Evolutionary conservation across 371 early-diverging fungal genomes (phyloP).

Genomic region (Circinella minor): DNA sequence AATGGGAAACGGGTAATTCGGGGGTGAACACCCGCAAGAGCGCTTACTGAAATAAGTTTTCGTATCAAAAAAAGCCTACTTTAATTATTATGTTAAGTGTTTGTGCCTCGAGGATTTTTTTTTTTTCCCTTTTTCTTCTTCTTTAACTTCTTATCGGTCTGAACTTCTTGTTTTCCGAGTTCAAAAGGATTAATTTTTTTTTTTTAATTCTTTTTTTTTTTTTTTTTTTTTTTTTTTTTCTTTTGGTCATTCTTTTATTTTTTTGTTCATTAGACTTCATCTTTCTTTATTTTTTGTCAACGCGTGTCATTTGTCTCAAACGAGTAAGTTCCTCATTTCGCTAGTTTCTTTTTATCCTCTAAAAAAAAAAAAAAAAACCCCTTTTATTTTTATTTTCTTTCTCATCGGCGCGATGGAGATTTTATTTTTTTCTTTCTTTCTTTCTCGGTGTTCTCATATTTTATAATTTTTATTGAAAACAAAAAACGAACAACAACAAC

Average conservation of each 20-base stretch:
- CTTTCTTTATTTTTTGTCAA: neutral
- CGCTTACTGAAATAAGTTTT: slow-evolving; percentile 1
- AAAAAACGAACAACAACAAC: too few species aligned
- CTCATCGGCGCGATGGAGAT: slow-evolving; percentile 2
- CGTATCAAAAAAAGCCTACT: neutral
- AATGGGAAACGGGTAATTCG: slow-evolving; percentile 8
- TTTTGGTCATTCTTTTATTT: neutral
- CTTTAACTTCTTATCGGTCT: slow-evolving; percentile 2
- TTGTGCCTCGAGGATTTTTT: slow-evolving; percentile 5
- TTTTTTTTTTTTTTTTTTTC: neutral
- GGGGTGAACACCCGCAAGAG: slow-evolving; percentile 15
- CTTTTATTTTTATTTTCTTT: too few species aligned
- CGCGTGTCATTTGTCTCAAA: slow-evolving; percentile 5
- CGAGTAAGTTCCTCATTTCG: slow-evolving; percentile 3
- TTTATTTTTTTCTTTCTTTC: neutral
- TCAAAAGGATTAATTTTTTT: neutral
- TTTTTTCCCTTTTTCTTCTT: slow-evolving; percentile 11
- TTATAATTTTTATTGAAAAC: too few species aligned
- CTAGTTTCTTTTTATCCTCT: neutral
- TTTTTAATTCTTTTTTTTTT: neutral
- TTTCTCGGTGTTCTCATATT: too few species aligned
- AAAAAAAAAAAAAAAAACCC: too few species aligned
- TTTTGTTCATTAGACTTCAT: neutral
- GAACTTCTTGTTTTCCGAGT: neutral
- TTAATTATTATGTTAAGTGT: neutral